A percentile compares a stretch with the other conserved stretches of the same genome.
These are phyloP conservation scores for Sphaerulina populicola DNA, from an alignment of 2,329 filamentous ascomycete genomes.

Conservation along the genomic window DNA sequence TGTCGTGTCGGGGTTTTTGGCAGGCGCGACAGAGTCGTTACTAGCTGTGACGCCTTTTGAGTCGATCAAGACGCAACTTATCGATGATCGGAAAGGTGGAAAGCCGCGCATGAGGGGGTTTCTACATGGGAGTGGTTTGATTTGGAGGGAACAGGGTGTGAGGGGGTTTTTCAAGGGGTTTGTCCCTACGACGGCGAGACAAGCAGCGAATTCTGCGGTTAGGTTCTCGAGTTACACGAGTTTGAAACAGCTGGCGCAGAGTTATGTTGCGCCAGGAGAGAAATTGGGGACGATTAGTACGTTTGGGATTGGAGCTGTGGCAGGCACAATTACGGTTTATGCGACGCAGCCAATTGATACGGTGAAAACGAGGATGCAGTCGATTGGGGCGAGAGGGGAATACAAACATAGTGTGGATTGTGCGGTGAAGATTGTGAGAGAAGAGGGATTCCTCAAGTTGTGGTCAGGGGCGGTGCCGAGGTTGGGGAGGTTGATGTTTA, in stretches of 20 bases:
- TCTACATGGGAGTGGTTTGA: conserved; percentile 78
- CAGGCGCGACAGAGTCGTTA: conserved; percentile 86
- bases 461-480: conserved; percentile 90
- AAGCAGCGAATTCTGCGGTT: conserved; percentile 88
- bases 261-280: conserved; percentile 87
- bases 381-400: conserved; percentile 67
- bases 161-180: conserved; percentile 96
- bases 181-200: conserved; percentile 84
- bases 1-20: conserved; percentile 87
- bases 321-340: conserved; percentile 84
- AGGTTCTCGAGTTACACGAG: conserved; percentile 92
- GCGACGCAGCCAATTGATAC: conserved; percentile 71
- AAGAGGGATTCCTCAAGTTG: conserved; percentile 82
- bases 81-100: conserved; percentile 83
- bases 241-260: conserved; percentile 83
- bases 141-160: conserved; percentile 77
- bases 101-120: conserved; percentile 87
- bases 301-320: conserved; percentile 81
- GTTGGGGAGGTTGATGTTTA: conserved; percentile 74
- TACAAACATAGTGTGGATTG: conserved; percentile 88
- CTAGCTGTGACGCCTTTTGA: conserved; percentile 94
- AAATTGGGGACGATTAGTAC: conserved; percentile 83
- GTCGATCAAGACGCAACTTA: conserved; percentile 96
- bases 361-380: conserved; percentile 96
- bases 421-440: conserved; percentile 70